Conservation (phyloP, 192 early-diverging fungal species). For the Kappamyces sp. region DNA sequence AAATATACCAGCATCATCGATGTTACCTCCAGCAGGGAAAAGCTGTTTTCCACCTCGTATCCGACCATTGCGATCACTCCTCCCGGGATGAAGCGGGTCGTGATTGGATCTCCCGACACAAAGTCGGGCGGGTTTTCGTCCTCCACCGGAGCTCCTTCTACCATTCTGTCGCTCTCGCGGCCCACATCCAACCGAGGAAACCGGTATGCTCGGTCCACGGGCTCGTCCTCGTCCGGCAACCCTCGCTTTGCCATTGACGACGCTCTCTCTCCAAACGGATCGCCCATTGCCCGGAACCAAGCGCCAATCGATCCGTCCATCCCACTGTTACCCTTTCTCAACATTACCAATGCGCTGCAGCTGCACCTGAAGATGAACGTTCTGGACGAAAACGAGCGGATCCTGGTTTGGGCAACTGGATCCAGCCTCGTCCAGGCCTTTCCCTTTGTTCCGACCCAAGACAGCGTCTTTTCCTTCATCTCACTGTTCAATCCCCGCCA, state of each 20-base stretch:
- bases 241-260: neutral
- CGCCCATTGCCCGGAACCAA: no score
- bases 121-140: neutral
- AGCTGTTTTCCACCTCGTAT: conserved; percentile 3
- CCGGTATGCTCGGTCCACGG: conserved; percentile 10
- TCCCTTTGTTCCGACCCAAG: conserved; percentile 26
- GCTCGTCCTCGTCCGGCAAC: conserved; percentile 7
- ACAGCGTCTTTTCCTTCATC: neutral
- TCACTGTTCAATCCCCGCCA: conserved; percentile 6
- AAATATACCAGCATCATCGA: conserved; percentile 16
- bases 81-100: conserved; percentile 1
- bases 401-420: conserved; percentile 38
- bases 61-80: conserved; percentile 9
- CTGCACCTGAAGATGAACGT: conserved; percentile 40
- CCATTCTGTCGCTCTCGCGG: neutral
- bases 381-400: conserved; percentile 33
- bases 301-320: conserved; percentile 21
- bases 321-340: conserved; percentile 41
- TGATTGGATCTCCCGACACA: neutral
- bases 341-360: conserved; percentile 43
- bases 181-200: conserved; percentile 9
- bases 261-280: no score
- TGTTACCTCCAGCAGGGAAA: neutral
- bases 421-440: conserved; percentile 28
- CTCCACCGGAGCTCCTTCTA: neutral